These are phyloP conservation scores for Scleroderma citrinum DNA, from an alignment of 768 basidiomycete genomes.

Conservation along the genomic window DNA sequence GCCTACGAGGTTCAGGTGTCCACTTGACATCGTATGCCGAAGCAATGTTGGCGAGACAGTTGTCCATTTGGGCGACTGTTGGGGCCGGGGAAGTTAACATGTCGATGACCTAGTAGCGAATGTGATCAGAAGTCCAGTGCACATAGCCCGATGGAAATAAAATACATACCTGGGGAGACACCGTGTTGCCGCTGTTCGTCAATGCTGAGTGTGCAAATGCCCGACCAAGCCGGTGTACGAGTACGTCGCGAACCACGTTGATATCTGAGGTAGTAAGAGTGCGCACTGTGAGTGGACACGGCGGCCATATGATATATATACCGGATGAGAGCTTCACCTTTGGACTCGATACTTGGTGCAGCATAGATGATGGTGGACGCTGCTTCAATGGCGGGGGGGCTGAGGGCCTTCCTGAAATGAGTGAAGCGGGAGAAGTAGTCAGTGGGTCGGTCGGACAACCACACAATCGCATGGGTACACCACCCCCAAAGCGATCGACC, in stretches of 20 bases:
- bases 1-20: conserved; percentile 53
- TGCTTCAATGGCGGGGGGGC: conserved; percentile 56
- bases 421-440: not conserved
- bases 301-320: not conserved
- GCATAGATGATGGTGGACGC: conserved; percentile 63
- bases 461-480: not conserved
- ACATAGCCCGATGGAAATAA: not conserved
- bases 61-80: conserved; percentile 50
- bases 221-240: conserved; percentile 51
- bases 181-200: conserved; percentile 45
- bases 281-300: not conserved
- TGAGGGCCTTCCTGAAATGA: conserved; percentile 38
- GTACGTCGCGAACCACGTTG: conserved; percentile 43
- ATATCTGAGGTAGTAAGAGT: conserved; percentile 42
- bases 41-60: conserved; percentile 50
- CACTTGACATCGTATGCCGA: conserved; percentile 50
- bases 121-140: not conserved
- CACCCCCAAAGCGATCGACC: not conserved
- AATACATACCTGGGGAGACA: conserved; percentile 44
- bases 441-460: not conserved
- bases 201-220: conserved; percentile 52
- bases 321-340: conserved; percentile 39
- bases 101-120: conserved; percentile 38
- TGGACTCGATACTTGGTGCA: conserved; percentile 47
- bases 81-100: conserved; percentile 49